Evolutionary conservation across 371 early-diverging fungal species (phyloP), one percentile per base, ranked within the genome.

Genomic region (Edhazardia aedis): DNA sequence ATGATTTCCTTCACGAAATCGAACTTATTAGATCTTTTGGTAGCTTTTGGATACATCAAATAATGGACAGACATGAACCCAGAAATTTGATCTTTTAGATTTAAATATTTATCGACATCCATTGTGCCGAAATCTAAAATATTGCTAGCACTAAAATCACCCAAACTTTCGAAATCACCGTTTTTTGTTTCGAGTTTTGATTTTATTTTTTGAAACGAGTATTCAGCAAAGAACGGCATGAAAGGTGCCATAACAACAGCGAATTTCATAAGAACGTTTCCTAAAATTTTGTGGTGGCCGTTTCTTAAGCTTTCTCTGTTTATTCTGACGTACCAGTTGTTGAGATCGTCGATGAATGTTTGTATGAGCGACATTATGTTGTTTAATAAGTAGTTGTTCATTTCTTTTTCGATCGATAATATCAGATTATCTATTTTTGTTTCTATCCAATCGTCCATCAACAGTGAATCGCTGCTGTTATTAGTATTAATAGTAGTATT

Each of bases 321-420:
- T 78, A 94, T 90, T 58, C 95, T 83, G 58, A 98, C 81, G 71
- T 95, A 99, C 94, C 94, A 94, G 75, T 95, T 93, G 64, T 91
- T 93, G 51, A 99, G 76, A 51, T 82, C 78, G 65, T 94, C 94
- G 59, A 99, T 80, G 69, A 91, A 80, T 54, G 72, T 74, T 56
- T 93, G 70, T 58, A 92, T 74, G 45, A 82, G 80, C 21, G 87
- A 85, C 0, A 88, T 82, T 25, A 95, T 88, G 30, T 88, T 87
- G 77, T 90, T 90, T 42, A 99, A 78, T 47, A 89, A 77, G 76
- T 95, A 94, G 14, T 33, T 33, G 14, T 33, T 74, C 93, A 92
- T 92, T 68, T 92, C 91, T 47, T 81, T 75, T 42, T 78, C 76
- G 33, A 88, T 81, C 64, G 81, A 86, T 70, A 79, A 69, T 63